Evolutionary conservation across 192 early-diverging fungal species (phyloP), one percentile per base, ranked within the genome.

Genomic region (Linnemannia elongata): DNA sequence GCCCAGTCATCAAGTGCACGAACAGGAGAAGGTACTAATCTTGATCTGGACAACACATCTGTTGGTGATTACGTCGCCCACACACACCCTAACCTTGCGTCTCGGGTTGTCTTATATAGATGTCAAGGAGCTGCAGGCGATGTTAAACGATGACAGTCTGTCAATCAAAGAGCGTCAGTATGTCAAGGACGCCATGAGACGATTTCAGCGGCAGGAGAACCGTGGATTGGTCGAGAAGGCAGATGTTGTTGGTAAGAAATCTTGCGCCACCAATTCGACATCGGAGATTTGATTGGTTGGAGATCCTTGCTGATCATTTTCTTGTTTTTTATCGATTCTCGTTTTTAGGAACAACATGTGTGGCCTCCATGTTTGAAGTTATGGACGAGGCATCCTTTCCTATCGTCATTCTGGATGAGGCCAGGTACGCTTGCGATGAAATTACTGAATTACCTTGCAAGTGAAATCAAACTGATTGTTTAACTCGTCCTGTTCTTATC

Each of bases 361-460:
- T 94, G 27, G 95, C 98, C 0, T 95, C 97, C 3, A 89, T 90
- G 1, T 95, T 96, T 77, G 96, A 96, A 39, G 85, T 93, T 4
- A 81, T 98, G 36, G 91, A 93, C 45, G 82, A 89, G 4, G 80
- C 86, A 13, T 49, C 82, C 4, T 93, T 94, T 75, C 93, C 95
- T 1, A 85, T 98, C 10, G 91, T 97, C 7, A 93, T 99, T 22
- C 88, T 99, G 20, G 97, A 99, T 80, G 97, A 98, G 82, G 94
- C 94, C 9, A 95, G 93, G 44, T 82, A 77, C 3, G 52, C 22
- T 1, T 52, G 38, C 38, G 38, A 22, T 42, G 9, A 17, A 39
- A 24, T 63, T 20, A 0, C 18, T 52, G 15, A 20, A 22, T 20
- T 0, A 22, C 5, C 3, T 17, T 22, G 49, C 49, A 22, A 45